phyloP scores from a whole-genome alignment of 176 grass and related monocot genomes.

The Tillandsia fasciculata region DNA sequence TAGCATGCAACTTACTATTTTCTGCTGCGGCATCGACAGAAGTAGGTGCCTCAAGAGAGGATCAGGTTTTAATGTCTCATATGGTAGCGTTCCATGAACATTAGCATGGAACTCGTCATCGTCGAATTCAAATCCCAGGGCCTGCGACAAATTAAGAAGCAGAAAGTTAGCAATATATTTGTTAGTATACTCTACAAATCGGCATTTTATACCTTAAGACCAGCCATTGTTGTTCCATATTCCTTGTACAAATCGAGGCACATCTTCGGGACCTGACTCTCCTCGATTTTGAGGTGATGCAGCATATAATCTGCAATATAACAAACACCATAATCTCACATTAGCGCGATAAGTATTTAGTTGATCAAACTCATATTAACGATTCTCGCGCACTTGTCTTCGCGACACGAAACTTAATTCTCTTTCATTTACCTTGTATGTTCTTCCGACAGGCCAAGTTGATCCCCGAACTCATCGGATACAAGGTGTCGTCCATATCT shows the following conservation, averaged over 20 bases:
- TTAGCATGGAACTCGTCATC: slow-evolving; percentile 74
- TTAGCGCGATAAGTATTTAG: not conserved
- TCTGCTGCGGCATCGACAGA: slow-evolving; percentile 77
- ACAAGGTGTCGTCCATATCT: slow-evolving; percentile 98
- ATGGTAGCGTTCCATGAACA: slow-evolving; percentile 71
- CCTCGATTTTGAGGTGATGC: slow-evolving; percentile 56
- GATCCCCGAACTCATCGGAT: slow-evolving; percentile 69
- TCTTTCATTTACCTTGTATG: slow-evolving; percentile 47
- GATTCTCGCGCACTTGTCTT: not conserved
- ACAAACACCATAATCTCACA: not conserved
- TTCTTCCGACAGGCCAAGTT: slow-evolving; percentile 87
- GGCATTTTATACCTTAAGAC: slow-evolving; percentile 48
- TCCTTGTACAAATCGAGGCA: slow-evolving; percentile 89
- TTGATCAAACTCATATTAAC: not conserved
- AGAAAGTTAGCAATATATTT: not conserved
- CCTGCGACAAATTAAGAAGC: slow-evolving; percentile 12
- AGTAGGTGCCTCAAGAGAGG: slow-evolving; percentile 60
- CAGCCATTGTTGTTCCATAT: slow-evolving; percentile 86
- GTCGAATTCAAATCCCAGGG: slow-evolving; percentile 60
- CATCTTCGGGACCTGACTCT: slow-evolving; percentile 60
- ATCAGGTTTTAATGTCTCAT: slow-evolving; percentile 67
- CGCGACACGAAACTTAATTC: not conserved
- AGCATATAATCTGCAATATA: slow-evolving; percentile 71
- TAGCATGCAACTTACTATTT: slow-evolving; percentile 37
- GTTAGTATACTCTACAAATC: not conserved